Conservation (phyloP, 495 filamentous ascomycete genomes). For the Parmelia sp. region DNA sequence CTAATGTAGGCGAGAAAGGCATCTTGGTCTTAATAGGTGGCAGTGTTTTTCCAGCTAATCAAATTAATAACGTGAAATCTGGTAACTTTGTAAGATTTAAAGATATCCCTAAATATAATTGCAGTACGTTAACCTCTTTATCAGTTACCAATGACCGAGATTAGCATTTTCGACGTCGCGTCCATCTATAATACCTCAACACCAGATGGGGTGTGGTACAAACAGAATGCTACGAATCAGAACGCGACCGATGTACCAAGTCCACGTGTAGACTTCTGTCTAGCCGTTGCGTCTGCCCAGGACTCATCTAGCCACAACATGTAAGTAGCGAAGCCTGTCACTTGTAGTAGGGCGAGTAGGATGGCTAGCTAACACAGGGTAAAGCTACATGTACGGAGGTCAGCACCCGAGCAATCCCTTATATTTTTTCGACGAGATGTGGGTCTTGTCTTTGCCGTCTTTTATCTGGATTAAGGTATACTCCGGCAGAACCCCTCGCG, state of each 20-base stretch:
- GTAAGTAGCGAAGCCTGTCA: too few relatives aligned
- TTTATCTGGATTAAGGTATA: background rate
- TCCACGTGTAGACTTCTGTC: constrained; percentile 33
- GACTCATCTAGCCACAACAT: constrained; percentile 36
- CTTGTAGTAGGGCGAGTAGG: too few relatives aligned
- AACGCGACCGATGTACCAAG: constrained; percentile 23
- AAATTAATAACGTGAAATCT: constrained; percentile 22
- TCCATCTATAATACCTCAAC: constrained; percentile 26
- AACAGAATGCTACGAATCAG: constrained; percentile 20
- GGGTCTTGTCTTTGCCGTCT: background rate
- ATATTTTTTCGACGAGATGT: background rate
- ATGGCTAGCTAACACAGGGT: background rate
- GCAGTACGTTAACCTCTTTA: too few relatives aligned
- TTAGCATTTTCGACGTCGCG: constrained; percentile 37
- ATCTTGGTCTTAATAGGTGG: constrained; percentile 38
- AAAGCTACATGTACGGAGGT: background rate
- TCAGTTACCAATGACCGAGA: constrained; percentile 30
- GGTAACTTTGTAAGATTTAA: background rate
- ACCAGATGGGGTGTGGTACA: constrained; percentile 33
- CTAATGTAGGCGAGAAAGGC: constrained; percentile 32
- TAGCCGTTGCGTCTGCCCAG: constrained; percentile 27
- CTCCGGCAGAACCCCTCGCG: background rate
- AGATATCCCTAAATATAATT: constrained; percentile 1
- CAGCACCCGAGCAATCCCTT: background rate
- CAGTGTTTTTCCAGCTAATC: constrained; percentile 10